Evolutionary conservation across 331 rosid species (phyloP).

Genomic region (Quercus phellos): DNA sequence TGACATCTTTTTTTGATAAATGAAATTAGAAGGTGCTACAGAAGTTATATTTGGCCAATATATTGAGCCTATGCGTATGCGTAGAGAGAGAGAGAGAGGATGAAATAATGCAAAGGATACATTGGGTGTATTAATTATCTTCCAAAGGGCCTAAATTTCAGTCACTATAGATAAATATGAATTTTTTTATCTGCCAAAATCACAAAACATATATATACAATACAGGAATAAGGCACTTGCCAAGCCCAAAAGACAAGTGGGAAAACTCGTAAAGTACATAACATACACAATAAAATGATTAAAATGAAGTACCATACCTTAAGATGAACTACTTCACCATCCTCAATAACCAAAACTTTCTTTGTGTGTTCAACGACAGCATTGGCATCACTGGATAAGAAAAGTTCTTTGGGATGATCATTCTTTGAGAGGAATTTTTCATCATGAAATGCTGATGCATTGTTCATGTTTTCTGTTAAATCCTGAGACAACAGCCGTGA

Average conservation of each 20-base stretch:
- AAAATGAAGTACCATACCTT: conserved; percentile 51
- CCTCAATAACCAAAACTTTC: conserved; percentile 91
- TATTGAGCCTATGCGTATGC: too few species aligned
- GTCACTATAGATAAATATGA: too few species aligned
- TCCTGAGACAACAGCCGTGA: conserved; percentile 54
- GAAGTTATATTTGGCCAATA: too few species aligned
- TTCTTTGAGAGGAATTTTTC: conserved; percentile 71
- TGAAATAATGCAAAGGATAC: too few species aligned
- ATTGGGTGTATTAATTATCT: too few species aligned
- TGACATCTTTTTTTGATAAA: too few species aligned
- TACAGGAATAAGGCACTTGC: neutral
- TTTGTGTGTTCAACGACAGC: conserved; percentile 95
- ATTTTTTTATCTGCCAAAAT: neutral
- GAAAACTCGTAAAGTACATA: neutral
- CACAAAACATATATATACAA: neutral
- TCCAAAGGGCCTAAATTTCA: too few species aligned
- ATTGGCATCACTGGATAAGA: conserved; percentile 93
- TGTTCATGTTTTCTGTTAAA: conserved; percentile 45
- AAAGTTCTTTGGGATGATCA: conserved; percentile 77
- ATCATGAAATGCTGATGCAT: conserved; percentile 75
- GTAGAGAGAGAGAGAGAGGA: too few species aligned
- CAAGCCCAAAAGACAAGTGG: neutral
- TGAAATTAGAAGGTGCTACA: too few species aligned
- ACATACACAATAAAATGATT: neutral
- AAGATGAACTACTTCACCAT: conserved; percentile 94